phyloP scores from a whole-genome alignment of 257 asterid species.

The Ehretia macrophylla region DNA sequence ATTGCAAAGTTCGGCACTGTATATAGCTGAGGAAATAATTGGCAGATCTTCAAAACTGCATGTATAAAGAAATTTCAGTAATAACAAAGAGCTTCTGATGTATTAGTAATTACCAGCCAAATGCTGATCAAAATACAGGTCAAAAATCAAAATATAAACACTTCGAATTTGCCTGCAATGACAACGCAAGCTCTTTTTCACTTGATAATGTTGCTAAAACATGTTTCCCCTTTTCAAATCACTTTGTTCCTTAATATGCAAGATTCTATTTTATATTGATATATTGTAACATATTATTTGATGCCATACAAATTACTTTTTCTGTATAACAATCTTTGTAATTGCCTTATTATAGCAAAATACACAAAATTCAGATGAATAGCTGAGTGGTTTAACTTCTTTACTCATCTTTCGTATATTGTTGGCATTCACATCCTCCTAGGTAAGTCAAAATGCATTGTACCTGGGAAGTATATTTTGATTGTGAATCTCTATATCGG shows the following conservation, averaged over 20 bases:
- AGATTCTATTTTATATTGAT: too few species aligned
- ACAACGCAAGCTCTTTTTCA: too few species aligned
- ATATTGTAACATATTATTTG: not conserved
- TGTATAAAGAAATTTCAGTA: not conserved
- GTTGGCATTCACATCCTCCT: not conserved
- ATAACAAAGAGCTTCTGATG: too few species aligned
- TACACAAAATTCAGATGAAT: not conserved
- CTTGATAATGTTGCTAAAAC: too few species aligned
- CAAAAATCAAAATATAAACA: too few species aligned
- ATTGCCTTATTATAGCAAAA: not conserved
- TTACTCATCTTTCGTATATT: not conserved
- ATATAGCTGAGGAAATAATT: constrained; percentile 45
- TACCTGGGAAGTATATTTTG: constrained; percentile 54
- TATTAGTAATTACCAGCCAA: too few species aligned
- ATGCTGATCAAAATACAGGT: too few species aligned
- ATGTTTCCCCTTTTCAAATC: too few species aligned
- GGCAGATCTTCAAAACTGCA: constrained; percentile 48
- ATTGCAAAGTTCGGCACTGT: constrained; percentile 48
- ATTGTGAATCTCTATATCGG: constrained; percentile 49
- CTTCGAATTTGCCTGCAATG: too few species aligned
- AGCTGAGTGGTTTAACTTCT: not conserved
- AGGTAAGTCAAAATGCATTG: not conserved
- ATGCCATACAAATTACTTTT: not conserved
- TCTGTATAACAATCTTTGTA: too few species aligned
- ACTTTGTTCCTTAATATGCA: too few species aligned